Percentiles rank a stretch among this genome's conserved stretches.
Evolutionary conservation across 2,329 filamentous ascomycete genomes (phyloP).

Genomic region (Botrytis sinoallii): DNA sequence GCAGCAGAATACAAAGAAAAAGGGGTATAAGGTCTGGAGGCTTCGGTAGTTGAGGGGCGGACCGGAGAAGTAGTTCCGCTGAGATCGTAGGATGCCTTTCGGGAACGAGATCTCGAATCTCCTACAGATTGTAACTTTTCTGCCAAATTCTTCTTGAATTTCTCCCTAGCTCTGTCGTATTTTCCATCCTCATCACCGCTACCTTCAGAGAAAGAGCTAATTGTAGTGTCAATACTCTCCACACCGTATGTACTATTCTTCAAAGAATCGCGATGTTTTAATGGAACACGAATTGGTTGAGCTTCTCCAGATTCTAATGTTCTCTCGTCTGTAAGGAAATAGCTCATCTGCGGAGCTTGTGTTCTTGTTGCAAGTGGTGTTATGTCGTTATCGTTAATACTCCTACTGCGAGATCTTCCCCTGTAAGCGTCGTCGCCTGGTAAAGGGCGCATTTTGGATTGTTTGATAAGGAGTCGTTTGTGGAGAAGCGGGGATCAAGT

Average conservation of each 20-base stretch:
- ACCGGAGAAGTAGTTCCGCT: constrained; percentile 38
- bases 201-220: constrained; percentile 34
- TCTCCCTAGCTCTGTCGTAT: constrained; percentile 29
- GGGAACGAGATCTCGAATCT: constrained; percentile 33
- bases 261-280: constrained; percentile 38
- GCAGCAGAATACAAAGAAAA: constrained; percentile 43
- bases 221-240: constrained; percentile 38
- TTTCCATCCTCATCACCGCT: constrained; percentile 34
- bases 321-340: constrained; percentile 51
- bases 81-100: constrained; percentile 36
- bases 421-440: constrained; percentile 45
- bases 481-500: background rate
- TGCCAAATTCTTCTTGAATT: constrained; percentile 33
- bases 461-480: background rate
- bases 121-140: constrained; percentile 29
- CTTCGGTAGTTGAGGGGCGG: constrained; percentile 36
- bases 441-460: constrained; percentile 45
- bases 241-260: constrained; percentile 38
- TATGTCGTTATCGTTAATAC: constrained; percentile 40
- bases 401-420: constrained; percentile 41
- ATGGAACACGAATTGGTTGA: constrained; percentile 33
- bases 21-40: constrained; percentile 48
- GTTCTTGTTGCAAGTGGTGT: constrained; percentile 39
- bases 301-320: constrained; percentile 44
- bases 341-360: constrained; percentile 48